Conservation (phyloP, 2,329 filamentous ascomycete species). For the Septoria linicola region DNA sequence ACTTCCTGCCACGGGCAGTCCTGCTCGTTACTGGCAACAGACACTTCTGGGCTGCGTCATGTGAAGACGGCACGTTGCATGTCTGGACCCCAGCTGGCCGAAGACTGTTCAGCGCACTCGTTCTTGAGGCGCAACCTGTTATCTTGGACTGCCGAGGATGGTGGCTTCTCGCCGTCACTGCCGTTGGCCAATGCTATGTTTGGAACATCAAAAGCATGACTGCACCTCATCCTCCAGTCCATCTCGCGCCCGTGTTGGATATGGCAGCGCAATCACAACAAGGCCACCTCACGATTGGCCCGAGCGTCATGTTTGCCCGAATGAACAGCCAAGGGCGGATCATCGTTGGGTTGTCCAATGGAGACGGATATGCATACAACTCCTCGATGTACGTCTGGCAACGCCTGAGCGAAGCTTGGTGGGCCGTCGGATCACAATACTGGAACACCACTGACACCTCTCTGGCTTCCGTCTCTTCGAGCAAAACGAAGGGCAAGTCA, state of each 20-base stretch:
- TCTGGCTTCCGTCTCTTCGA: slow-evolving; percentile 74
- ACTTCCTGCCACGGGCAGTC: slow-evolving; percentile 82
- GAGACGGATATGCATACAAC: slow-evolving; percentile 90
- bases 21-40: slow-evolving; percentile 89
- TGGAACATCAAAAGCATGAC: slow-evolving; percentile 86
- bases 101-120: slow-evolving; percentile 76
- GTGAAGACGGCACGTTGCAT: slow-evolving; percentile 87
- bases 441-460: slow-evolving; percentile 98
- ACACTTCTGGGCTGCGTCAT: slow-evolving; percentile 87
- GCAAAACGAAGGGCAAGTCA: slow-evolving; percentile 34
- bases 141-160: slow-evolving; percentile 87
- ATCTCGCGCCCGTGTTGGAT: slow-evolving; percentile 83
- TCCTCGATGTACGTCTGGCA: slow-evolving; percentile 88
- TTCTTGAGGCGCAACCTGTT: slow-evolving; percentile 89
- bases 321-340: slow-evolving; percentile 85
- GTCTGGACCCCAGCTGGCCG: slow-evolving; percentile 91
- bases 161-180: slow-evolving; percentile 87
- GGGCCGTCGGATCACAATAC: slow-evolving; percentile 96
- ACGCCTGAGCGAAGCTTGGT: slow-evolving; percentile 94
- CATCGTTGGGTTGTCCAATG: slow-evolving; percentile 87
- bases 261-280: slow-evolving; percentile 77
- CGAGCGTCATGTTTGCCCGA: slow-evolving; percentile 85
- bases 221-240: slow-evolving; percentile 79
- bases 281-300: slow-evolving; percentile 73
- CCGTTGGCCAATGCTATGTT: slow-evolving; percentile 84